Base-by-base conservation (phyloP, 1,284 basidiomycete species). In the Ustilago esculenta region DNA sequence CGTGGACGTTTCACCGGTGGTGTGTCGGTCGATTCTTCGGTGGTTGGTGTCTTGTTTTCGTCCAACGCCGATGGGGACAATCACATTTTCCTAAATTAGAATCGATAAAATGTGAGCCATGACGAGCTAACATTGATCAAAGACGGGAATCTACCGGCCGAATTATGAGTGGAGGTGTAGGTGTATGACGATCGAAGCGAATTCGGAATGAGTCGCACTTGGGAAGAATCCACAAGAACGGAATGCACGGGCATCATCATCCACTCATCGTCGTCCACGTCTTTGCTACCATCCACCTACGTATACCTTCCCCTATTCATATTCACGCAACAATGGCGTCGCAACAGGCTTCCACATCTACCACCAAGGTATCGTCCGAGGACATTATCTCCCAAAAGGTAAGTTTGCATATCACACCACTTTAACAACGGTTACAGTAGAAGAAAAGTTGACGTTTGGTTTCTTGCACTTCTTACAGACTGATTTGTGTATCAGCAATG, bases 341-440 rank as follows among this genome's bases (percentile, higher is more conserved):
- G 24, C 50, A 56, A 35, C 57, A 63, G 54, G 55, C 70, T 42
- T 66, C 67, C 25, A 53, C 60, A 37, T 59, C 59, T 39, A 67
- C 18, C 58, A 57, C 46, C 15, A 75, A 75, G 57, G 84, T 88
- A 46, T 88, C 91, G 54, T 92, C 90, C 85, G 92, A 94, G 84
- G 90, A 93, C 82, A 87, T 90, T 76, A 85, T 94, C 72, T 88
- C 87, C 33, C 89, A 91, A 85, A 94, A 94, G 88, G 92, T 90
- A 64, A 36, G 86, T 72, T 27, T 15, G 8, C 20, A 48, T 27
- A 10, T 5, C 29, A 23, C 4, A 20, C 35, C 18, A 37, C 18
- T 29, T 12, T 6, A 29, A 29, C n/a, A n/a, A n/a, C n/a, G n/a
- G n/a, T 29, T 6, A 6, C 12, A 6, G 12, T 29, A 29, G 27